Base-by-base conservation (phyloP, 106 monocot species). In the Amphibolis antarctica region DNA sequence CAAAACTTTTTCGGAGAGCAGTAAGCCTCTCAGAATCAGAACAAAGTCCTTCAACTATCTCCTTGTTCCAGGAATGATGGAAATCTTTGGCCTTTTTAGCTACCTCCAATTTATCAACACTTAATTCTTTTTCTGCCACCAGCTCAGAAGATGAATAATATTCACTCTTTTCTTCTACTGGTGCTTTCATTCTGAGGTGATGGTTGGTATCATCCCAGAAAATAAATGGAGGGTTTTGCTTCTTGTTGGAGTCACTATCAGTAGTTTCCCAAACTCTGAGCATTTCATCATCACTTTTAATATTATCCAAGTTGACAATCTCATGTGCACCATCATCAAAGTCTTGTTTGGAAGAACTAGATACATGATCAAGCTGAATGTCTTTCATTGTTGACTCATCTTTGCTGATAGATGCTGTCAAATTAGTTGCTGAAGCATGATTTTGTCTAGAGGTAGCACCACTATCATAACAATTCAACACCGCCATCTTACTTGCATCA, bases 291-390 rank as follows among this genome's bases (percentile, higher is more conserved):
- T 83, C 76, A 10, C 59, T 61, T 45, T 71, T 65, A 20, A 48
- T 56, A 50, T 65, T 71, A 28, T 64, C 54, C 12, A 17, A 57
- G 17, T 52, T 69, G 49, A 52, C 30, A 12, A 10, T 36, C 4
- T 21, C 45, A 42, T 71, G 21, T 22, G 66, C 49, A 59, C 48
- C 46, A 18, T 23, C 15, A 42, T 51, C 22, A 5, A 53, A 61
- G 5, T 46, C 64, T 30, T 53, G 29, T 12, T 36, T 45, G 13
- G 75, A 76, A 62, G 82, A 80, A 53, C 59, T 77, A 28, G 82
- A 77, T 17, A 77, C 66, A 18, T 81, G 65, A 64, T 96, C 94
- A 11, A 86, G 86, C 70, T 96, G 84, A 50, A 96, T 86, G 44
- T 89, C 94, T 74, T 96, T 93, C 69, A 83, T 68, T 10, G 53